Percentiles rank a stretch among this genome's conserved stretches.
Conservation (phyloP, 2,329 filamentous ascomycete genomes). For the Penicillium sp. region DNA sequence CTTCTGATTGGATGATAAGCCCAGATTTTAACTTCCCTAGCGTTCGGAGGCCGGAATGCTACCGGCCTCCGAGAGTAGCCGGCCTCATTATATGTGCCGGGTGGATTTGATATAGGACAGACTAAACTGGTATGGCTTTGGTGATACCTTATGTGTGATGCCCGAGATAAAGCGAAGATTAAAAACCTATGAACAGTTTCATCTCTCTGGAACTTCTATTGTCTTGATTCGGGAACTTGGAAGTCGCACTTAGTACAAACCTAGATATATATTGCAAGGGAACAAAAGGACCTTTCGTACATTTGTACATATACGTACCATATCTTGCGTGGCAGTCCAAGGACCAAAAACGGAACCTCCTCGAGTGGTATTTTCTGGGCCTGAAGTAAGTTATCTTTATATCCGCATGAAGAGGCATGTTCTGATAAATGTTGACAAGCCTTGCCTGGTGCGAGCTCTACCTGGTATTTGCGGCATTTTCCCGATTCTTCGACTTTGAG, state of each 20-base stretch:
- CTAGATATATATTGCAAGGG: background rate
- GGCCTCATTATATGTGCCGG: slow-evolving; percentile 11
- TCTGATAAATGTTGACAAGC: too few species aligned
- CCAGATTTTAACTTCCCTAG: slow-evolving; percentile 27
- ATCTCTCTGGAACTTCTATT: background rate
- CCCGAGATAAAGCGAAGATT: background rate
- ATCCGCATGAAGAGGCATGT: too few species aligned
- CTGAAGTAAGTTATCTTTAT: too few species aligned
- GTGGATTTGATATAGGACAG: background rate
- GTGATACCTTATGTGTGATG: background rate
- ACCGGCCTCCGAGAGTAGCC: slow-evolving; percentile 41
- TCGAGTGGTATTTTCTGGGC: too few species aligned
- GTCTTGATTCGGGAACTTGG: background rate
- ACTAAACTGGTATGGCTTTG: background rate
- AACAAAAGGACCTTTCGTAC: background rate
- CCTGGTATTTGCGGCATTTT: too few species aligned
- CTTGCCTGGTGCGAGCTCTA: too few species aligned
- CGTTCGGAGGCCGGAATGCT: slow-evolving; percentile 42
- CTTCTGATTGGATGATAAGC: slow-evolving; percentile 23
- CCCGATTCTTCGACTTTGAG: too few species aligned
- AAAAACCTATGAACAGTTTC: background rate
- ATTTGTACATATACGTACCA: too few species aligned
- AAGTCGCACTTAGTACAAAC: background rate
- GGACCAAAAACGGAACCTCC: too few species aligned
- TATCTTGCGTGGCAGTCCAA: too few species aligned